A percentile compares a stretch with the other conserved stretches of the same genome.
Evolutionary conservation across 169 alveolate genomes (phyloP).

Genomic region (Plasmodium cynomolgi): DNA sequence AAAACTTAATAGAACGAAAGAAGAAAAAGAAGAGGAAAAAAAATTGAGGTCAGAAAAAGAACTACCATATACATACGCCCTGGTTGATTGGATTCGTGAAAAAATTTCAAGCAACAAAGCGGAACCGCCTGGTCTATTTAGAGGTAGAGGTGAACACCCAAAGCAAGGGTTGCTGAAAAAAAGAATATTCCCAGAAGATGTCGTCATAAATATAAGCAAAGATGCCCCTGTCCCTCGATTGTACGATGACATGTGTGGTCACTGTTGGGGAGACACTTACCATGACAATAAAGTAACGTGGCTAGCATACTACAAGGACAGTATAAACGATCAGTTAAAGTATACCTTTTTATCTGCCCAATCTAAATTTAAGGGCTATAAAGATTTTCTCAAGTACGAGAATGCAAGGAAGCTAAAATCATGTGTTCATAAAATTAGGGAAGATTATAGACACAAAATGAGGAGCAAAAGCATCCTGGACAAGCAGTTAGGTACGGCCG

Average conservation of each 20-base stretch:
- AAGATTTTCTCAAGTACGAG: constrained; percentile 96
- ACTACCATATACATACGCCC: constrained; percentile 85
- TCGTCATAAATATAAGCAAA: constrained; percentile 94
- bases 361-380: constrained; percentile 96
- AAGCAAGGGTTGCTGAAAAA: constrained; percentile 94
- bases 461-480: constrained; percentile 84
- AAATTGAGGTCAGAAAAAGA: constrained; percentile 85
- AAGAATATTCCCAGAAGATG: constrained; percentile 94
- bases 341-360: constrained; percentile 96
- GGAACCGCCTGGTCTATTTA: constrained; percentile 99
- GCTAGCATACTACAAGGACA: constrained; percentile 96
- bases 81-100: constrained; percentile 90
- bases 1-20: constrained; percentile 84
- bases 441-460: constrained; percentile 93
- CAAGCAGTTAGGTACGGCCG: constrained; percentile 97
- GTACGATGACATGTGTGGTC: constrained; percentile 94
- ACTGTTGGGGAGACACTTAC: constrained; percentile 96
- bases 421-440: constrained; percentile 90
- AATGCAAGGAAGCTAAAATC: constrained; percentile 95
- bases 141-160: constrained; percentile 99
- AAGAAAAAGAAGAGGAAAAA: constrained; percentile 89
- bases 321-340: constrained; percentile 92
- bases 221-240: constrained; percentile 98
- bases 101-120: constrained; percentile 94
- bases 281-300: constrained; percentile 97